Base-by-base conservation (phyloP, 371 early-diverging fungal species). In the Syncephalis plumigaleata region DNA sequence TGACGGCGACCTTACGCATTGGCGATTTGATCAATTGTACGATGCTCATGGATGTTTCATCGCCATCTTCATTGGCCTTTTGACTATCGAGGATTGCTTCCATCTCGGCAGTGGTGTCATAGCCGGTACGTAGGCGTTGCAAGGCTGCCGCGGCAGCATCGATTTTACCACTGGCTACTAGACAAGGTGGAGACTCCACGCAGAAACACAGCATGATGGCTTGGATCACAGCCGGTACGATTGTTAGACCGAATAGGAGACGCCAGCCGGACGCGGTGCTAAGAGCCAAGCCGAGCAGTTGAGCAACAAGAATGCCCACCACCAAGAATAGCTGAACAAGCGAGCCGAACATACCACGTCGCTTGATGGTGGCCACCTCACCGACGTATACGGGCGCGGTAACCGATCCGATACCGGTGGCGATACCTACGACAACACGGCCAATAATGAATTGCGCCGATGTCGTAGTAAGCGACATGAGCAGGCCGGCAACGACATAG, bases 391-490 rank as follows among this genome's bases (percentile, higher is more conserved):
- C 71, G 3, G 87, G 75, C 3, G 85, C 79, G 9, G 75, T 76
- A 25, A 75, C 81, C 36, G 87, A 79, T 46, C 79, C 75, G 8
- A 82, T 64, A 17, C 93, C 94, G 36, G 80, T 70, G 5, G 77
- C 91, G 45, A 85, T 57, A 45, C 97, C 97, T 42, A 77, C 67
- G 31, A 89, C 53, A 52, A 92, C 66, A 47, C 96, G 77, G 0
- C 88, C 93, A 42, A 83, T 36, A 44, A 73, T 74, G 46, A 90
- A 77, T 54, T 76, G 75, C 17, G 60, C 72, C 44, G 66, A 58
- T 2, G 70, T 66, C 9, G 70, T 71, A 8, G 80, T 60, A 21
- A 71, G 51, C 20, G 72, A 66, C 17, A 86, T 63, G 1, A 80
- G 55, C 15, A 77, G 45, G n/a, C 75, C 71, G 37, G 87, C 81